phyloP scores from a whole-genome alignment of 192 early-diverging fungal species.

The Mortierella antarctica region DNA sequence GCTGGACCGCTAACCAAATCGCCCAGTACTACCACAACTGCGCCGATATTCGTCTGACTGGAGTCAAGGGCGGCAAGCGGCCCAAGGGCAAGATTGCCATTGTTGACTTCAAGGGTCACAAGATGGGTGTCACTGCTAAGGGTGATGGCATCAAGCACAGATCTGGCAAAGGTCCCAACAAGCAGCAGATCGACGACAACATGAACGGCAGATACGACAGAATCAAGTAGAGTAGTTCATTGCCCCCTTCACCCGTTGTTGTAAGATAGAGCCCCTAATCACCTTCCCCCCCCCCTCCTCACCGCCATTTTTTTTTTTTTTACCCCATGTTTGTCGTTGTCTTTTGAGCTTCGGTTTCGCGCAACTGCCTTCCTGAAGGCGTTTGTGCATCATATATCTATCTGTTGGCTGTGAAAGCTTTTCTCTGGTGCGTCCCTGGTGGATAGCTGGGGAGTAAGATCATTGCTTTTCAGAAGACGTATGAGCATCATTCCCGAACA shows the following conservation, averaged over 20 bases:
- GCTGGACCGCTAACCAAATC: constrained; percentile 76
- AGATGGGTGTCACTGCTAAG: constrained; percentile 18
- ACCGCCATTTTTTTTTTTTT: no score
- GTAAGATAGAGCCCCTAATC: no score
- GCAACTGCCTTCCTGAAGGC: no score
- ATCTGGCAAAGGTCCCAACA: constrained; percentile 24
- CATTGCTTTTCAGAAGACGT: no score
- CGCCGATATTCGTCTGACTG: constrained; percentile 71
- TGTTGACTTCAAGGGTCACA: constrained; percentile 25
- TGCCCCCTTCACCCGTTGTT: no score
- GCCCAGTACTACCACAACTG: constrained; percentile 85
- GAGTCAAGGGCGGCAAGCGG: constrained; percentile 23
- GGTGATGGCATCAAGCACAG: constrained; percentile 44
- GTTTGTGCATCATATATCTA: no score
- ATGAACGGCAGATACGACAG: constrained; percentile 26
- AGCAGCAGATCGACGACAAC: constrained; percentile 29
- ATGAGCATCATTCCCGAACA: no score
- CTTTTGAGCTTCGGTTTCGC: no score
- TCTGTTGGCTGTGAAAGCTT: no score
- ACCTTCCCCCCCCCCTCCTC: no score
- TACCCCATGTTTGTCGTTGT: no score
- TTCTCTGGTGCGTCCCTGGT: constrained; percentile 3
- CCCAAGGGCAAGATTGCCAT: constrained; percentile 26
- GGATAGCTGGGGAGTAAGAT: background rate
- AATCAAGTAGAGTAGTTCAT: background rate